These are phyloP conservation scores for Meira nashicola DNA, from an alignment of 1,284 basidiomycete genomes.

Conservation along the genomic window DNA sequence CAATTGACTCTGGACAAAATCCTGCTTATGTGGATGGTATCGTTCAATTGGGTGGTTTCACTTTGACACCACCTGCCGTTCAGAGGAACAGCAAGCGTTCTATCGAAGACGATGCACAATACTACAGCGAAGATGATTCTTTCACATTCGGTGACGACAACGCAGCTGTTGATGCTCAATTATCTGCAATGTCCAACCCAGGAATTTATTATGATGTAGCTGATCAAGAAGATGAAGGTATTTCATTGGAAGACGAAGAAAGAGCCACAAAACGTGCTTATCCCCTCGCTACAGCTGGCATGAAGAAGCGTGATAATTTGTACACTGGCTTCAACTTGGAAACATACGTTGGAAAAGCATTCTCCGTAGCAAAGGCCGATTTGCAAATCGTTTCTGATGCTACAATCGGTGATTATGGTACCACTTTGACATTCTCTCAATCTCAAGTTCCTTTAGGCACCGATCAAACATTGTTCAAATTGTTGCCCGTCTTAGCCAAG, in stretches of 20 bases:
- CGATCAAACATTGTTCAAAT: constrained; percentile 63
- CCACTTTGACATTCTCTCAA: constrained; percentile 65
- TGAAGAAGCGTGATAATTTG: constrained; percentile 42
- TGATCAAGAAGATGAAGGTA: constrained; percentile 26
- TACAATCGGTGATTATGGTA: constrained; percentile 66
- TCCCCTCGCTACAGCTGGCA: background rate
- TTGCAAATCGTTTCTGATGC: constrained; percentile 62
- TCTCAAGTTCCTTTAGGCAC: constrained; percentile 61
- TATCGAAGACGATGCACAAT: constrained; percentile 4
- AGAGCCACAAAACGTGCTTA: background rate
- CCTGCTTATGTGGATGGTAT: constrained; percentile 66
- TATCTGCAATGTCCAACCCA: constrained; percentile 46
- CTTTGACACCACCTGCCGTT: constrained; percentile 58
- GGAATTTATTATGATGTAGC: constrained; percentile 43
- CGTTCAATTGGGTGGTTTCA: constrained; percentile 65
- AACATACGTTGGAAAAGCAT: constrained; percentile 64
- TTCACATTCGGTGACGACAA: constrained; percentile 35
- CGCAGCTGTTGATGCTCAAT: constrained; percentile 28
- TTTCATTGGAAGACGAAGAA: constrained; percentile 49
- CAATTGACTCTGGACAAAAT: constrained; percentile 63
- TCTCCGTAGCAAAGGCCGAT: constrained; percentile 64
- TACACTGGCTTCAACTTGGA: constrained; percentile 66
- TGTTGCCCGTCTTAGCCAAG: constrained; percentile 68
- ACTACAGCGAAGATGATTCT: constrained; percentile 31
- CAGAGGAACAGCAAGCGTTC: constrained; percentile 8